Base-by-base conservation (phyloP, 345 rosid species). In the Kandelia obovata region DNA sequence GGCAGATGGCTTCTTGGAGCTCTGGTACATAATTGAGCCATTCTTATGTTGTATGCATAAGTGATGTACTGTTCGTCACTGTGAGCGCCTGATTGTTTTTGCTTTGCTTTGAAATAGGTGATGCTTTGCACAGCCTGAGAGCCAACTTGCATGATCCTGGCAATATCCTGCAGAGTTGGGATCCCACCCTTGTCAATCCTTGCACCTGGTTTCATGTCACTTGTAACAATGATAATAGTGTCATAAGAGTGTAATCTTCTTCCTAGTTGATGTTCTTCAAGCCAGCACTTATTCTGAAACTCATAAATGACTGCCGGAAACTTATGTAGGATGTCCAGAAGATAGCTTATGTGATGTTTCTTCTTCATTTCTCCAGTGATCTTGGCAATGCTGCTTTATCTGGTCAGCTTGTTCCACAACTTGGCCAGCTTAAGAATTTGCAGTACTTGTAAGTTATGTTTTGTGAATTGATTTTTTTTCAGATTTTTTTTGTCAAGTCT, bases 171-270 rank as follows among this genome's bases (percentile, higher is more conserved):
- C 97, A 91, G 78, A 94, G 98, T 79, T 94, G 98, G 98, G 98
- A 94, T 79, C 92, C 96, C 61, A 91, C 96, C 27, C 98, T 94
- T 71, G 98, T 91, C 73, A 89, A 91, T 71, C 97, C 97, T 57
- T 91, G 98, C 78, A 91, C 98, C 15, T 94, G 98, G 98, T 91
- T 91, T 76, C 98, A 94, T 62, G 95, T 94, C 61, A 91, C 97
- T 19, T 94, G 98, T 72, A 88, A 94, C 86, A 89, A 88, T 71
- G 98, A 94, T 66, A 89, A 91, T 71, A 94, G 98, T 76, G 97
- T 94, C 53, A 89, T 89, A 61, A 80, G 98, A 83, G 97, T 94
- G 98, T 94, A 85, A 78, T 77, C 51, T 71, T 53, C 62, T 55
- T 66, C 27, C 37, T 65, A 58, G 64, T 26, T 53, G 67, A 31